Percentiles rank a stretch among this genome's conserved stretches.
Conservation (phyloP, 352 stramenopile genomes). For the Phytophthora niederhauseri region DNA sequence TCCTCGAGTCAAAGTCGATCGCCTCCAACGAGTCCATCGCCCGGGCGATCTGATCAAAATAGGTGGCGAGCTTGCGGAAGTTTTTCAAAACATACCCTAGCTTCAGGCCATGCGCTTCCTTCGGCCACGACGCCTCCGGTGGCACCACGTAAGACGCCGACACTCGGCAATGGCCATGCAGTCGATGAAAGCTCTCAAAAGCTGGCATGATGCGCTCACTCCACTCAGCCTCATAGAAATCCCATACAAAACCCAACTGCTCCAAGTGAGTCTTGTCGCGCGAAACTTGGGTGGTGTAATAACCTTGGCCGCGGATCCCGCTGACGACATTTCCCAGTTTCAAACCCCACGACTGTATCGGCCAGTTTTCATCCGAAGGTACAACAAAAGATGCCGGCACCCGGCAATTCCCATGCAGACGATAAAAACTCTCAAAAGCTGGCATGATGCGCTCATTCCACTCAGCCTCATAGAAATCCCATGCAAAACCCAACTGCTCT, state of each 20-base stretch:
- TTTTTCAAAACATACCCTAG: conserved; percentile 19
- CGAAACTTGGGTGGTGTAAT: not conserved
- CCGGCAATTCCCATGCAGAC: conserved; percentile 27
- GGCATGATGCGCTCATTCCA: conserved; percentile 51
- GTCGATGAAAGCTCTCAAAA: conserved; percentile 36
- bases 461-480: conserved; percentile 34
- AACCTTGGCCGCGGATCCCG: conserved; percentile 29
- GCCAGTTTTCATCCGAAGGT: conserved; percentile 36
- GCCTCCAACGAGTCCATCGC: conserved; percentile 12
- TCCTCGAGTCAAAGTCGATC: conserved; percentile 9
- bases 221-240: conserved; percentile 48
- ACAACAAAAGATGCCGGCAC: conserved; percentile 46
- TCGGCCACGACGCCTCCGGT: conserved; percentile 35
- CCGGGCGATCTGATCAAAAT: conserved; percentile 5
- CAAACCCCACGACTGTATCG: conserved; percentile 29
- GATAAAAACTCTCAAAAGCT: conserved; percentile 39
- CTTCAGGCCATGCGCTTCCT: conserved; percentile 21
- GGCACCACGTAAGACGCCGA: conserved; percentile 48
- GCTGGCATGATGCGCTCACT: conserved; percentile 42
- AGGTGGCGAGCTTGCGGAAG: not conserved
- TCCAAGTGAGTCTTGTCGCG: conserved; percentile 4
- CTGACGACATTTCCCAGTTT: conserved; percentile 35
- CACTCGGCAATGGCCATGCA: conserved; percentile 35
- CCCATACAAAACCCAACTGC: conserved; percentile 32
- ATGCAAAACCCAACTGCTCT: conserved; percentile 51